Evolutionary conservation across 2,329 filamentous ascomycete genomes (phyloP).

Genomic region (Fusarium haematococcum): DNA sequence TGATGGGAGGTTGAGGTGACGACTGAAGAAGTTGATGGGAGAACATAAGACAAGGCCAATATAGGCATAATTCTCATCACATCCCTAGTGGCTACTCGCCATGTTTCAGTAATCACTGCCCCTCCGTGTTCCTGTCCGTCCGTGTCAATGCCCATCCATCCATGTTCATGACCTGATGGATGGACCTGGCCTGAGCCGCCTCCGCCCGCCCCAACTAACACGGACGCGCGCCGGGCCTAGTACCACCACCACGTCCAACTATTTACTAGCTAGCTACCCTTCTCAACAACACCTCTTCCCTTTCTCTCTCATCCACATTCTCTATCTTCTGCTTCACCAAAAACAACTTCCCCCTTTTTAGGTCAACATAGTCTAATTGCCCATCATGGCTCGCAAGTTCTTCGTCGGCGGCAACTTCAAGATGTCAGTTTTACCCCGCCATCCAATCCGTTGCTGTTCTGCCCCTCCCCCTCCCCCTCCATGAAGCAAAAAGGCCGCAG

Average conservation of each 20-base stretch:
- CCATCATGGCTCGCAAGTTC: constrained; percentile 93
- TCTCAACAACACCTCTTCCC: constrained; percentile 11
- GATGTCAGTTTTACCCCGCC: constrained; percentile 74
- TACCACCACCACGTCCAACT: constrained; percentile 6
- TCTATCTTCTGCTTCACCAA: constrained; percentile 12
- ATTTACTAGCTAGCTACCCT: constrained; percentile 31
- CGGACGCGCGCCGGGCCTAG: neutral
- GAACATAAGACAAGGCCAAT: neutral
- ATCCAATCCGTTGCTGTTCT: constrained; percentile 33
- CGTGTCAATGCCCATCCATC: constrained; percentile 28
- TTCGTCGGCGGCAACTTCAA: constrained; percentile 99
- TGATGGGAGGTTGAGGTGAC: neutral
- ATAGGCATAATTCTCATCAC: neutral
- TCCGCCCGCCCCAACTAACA: constrained; percentile 30
- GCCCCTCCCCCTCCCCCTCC: constrained; percentile 28
- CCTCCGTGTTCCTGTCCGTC: constrained; percentile 12
- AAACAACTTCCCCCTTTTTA: neutral
- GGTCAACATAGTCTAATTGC: constrained; percentile 40
- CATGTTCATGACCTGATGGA: constrained; percentile 35
- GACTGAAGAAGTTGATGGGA: too few relatives aligned
- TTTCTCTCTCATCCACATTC: constrained; percentile 16
- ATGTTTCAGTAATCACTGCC: neutral
- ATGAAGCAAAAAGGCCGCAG: constrained; percentile 47
- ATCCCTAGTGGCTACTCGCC: neutral
- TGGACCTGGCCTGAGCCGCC: constrained; percentile 28